Evolutionary conservation across 768 basidiomycete species (phyloP).

Genomic region (Kwoniella sp.): DNA sequence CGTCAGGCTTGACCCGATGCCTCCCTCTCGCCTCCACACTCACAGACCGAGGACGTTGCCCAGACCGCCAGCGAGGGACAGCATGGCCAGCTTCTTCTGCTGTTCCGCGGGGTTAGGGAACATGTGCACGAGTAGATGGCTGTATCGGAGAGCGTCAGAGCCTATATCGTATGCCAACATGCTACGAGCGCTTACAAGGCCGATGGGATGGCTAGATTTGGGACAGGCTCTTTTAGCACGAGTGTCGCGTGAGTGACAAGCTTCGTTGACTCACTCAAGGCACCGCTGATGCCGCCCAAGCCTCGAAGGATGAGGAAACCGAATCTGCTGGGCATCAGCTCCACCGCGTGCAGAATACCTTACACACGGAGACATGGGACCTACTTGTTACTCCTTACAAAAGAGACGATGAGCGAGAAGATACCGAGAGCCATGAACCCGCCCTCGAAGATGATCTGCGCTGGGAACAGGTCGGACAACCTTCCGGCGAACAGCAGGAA

Average conservation of each 20-base stretch:
- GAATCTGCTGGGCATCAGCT: no score
- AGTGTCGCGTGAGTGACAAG: neutral
- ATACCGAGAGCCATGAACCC: constrained; percentile 60
- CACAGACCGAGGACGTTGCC: constrained; percentile 59
- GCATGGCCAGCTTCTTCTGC: constrained; percentile 61
- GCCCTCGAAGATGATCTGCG: constrained; percentile 58
- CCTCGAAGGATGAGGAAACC: constrained; percentile 63
- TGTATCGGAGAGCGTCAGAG: neutral
- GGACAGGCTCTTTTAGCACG: neutral
- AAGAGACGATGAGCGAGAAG: constrained; percentile 60
- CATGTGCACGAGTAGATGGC: constrained; percentile 61
- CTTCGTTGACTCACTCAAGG: constrained; percentile 55
- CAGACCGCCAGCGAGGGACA: constrained; percentile 61
- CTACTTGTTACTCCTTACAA: constrained; percentile 57
- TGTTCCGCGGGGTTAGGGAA: constrained; percentile 62
- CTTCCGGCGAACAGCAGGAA: constrained; percentile 53
- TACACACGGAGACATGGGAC: neutral
- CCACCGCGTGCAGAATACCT: no score
- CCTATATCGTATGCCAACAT: no score
- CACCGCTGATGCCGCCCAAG: constrained; percentile 62
- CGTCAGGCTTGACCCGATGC: constrained; percentile 1
- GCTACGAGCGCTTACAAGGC: constrained; percentile 9
- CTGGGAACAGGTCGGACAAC: constrained; percentile 50
- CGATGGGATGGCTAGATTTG: constrained; percentile 32
- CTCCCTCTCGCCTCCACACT: neutral